Conservation (phyloP, 148 eudicot species). For the Silene conica region DNA sequence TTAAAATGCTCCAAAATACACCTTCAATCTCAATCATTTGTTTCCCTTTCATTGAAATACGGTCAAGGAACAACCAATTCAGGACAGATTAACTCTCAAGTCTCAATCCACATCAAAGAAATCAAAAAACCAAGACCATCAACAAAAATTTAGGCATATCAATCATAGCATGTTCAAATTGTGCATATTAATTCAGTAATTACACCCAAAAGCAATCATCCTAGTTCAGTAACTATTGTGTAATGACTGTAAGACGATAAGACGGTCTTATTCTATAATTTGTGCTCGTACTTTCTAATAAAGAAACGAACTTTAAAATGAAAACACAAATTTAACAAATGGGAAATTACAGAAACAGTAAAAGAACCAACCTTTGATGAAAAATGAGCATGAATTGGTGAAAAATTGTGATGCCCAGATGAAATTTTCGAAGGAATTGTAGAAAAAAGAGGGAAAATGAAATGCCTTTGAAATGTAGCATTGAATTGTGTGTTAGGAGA, state of each 20-base stretch:
- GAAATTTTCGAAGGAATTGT: conserved; percentile 14
- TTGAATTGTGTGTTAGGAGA: background rate
- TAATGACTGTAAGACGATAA: too few relatives aligned
- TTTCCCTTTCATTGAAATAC: too few relatives aligned
- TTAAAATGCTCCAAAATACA: too few relatives aligned
- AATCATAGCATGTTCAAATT: background rate
- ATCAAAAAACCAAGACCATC: background rate
- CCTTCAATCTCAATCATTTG: too few relatives aligned
- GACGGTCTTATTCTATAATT: too few relatives aligned
- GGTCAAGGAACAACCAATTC: too few relatives aligned
- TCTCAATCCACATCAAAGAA: background rate
- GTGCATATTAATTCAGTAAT: background rate
- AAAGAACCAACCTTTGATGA: conserved; percentile 24
- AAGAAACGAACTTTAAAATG: background rate
- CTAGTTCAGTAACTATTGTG: too few relatives aligned
- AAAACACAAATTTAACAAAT: background rate
- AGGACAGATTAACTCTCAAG: background rate
- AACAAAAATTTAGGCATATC: background rate
- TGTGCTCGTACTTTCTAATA: too few relatives aligned
- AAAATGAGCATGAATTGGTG: conserved; percentile 1
- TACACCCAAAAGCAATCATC: background rate
- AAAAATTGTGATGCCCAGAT: conserved; percentile 1
- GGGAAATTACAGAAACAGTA: background rate
- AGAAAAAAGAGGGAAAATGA: conserved; percentile 10
- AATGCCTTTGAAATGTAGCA: conserved; percentile 4